Percentiles rank a stretch among this genome's conserved stretches.
Evolutionary conservation across 441 rosid species (phyloP).

Genomic region (Omphalea diandra): DNA sequence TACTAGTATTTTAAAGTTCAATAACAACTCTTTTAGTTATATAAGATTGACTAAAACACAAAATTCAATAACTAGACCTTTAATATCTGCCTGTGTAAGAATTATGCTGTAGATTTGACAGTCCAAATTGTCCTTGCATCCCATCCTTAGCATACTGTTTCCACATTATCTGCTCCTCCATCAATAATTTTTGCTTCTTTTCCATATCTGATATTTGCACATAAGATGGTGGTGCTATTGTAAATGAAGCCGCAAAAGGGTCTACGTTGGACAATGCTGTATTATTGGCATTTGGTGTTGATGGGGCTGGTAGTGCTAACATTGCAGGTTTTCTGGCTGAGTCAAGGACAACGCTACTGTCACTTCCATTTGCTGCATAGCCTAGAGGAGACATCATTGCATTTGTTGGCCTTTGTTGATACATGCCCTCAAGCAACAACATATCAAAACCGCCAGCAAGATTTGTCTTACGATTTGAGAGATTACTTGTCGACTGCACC

Average conservation of each 20-base stretch:
- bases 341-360: slow-evolving; percentile 53
- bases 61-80: neutral
- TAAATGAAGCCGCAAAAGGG: slow-evolving; percentile 56
- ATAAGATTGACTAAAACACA: neutral
- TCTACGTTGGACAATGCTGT: slow-evolving; percentile 19
- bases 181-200: slow-evolving; percentile 52
- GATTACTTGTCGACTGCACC: slow-evolving; percentile 60
- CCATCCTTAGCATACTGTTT: slow-evolving; percentile 47
- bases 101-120: slow-evolving; percentile 29
- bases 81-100: slow-evolving; percentile 14
- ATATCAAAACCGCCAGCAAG: slow-evolving; percentile 57
- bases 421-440: slow-evolving; percentile 63
- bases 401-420: slow-evolving; percentile 42
- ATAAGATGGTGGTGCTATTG: slow-evolving; percentile 45
- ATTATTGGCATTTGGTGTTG: slow-evolving; percentile 5
- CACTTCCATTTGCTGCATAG: slow-evolving; percentile 40
- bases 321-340: slow-evolving; percentile 51
- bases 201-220: slow-evolving; percentile 68
- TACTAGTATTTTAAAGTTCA: too few species aligned
- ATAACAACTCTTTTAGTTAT: neutral
- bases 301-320: slow-evolving; percentile 56
- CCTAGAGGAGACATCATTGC: slow-evolving; percentile 27
- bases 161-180: slow-evolving; percentile 67
- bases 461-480: slow-evolving; percentile 35
- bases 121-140: slow-evolving; percentile 46